A percentile compares a stretch with the other conserved stretches of the same genome.
Evolutionary conservation across 1,284 basidiomycete species (phyloP).

Genomic region (Psilocybe mexicana): DNA sequence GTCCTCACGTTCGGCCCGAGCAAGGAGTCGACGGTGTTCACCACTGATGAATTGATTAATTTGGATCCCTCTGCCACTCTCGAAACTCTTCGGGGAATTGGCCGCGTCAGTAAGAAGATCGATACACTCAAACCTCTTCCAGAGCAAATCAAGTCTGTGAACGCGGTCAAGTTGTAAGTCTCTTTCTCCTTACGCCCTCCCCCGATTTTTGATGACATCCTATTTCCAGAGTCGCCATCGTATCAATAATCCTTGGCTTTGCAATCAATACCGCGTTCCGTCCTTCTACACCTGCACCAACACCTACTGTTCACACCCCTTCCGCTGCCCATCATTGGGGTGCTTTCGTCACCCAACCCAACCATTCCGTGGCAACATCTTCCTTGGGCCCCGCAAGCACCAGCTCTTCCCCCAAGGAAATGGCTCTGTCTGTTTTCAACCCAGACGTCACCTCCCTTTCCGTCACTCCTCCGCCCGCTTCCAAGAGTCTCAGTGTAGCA

Average conservation of each 20-base stretch:
- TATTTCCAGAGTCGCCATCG: constrained; percentile 53
- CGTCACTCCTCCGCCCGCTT: constrained; percentile 34
- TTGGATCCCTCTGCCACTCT: constrained; percentile 45
- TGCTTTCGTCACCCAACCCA: constrained; percentile 32
- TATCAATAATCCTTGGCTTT: constrained; percentile 68
- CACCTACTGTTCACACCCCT: constrained; percentile 34
- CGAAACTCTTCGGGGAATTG: constrained; percentile 47
- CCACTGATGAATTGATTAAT: constrained; percentile 43
- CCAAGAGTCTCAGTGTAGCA: constrained; percentile 22
- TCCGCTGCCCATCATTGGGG: constrained; percentile 32
- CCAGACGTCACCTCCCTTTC: constrained; percentile 43
- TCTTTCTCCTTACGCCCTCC: constrained; percentile 9
- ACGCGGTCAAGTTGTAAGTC: constrained; percentile 64
- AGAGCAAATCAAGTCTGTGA: constrained; percentile 46
- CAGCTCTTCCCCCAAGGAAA: constrained; percentile 42
- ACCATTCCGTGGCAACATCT: constrained; percentile 39
- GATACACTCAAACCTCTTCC: constrained; percentile 32
- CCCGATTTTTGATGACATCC: constrained; percentile 8
- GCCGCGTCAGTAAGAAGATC: constrained; percentile 37
- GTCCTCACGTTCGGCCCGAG: constrained; percentile 38
- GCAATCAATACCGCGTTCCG: constrained; percentile 55
- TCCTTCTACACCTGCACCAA: constrained; percentile 34
- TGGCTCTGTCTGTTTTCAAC: constrained; percentile 56
- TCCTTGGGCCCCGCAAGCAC: constrained; percentile 23
- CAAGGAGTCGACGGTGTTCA: constrained; percentile 40